Evolutionary conservation across 2,329 filamentous ascomycete genomes (phyloP).

Genomic region (Didymella sp.): DNA sequence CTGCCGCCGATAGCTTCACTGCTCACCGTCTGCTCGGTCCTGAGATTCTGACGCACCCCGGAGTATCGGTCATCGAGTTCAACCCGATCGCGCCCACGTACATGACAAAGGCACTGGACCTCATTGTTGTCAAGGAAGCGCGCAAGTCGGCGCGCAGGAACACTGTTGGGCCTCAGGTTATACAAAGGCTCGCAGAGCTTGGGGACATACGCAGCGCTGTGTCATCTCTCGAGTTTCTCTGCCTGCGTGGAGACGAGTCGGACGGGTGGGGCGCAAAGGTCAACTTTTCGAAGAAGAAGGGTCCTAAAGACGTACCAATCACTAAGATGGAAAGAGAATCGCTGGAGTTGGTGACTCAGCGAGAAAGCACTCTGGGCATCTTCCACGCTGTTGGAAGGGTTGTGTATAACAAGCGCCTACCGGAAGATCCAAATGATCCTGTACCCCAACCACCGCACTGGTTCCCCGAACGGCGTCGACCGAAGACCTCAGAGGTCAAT

Average conservation of each 20-base stretch:
- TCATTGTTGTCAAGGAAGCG: conserved; percentile 85
- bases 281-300: conserved; percentile 65
- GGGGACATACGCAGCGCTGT: conserved; percentile 94
- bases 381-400: conserved; percentile 97
- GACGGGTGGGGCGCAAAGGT: conserved; percentile 84
- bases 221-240: conserved; percentile 90
- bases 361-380: conserved; percentile 88
- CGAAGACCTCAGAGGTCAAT: conserved; percentile 54
- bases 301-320: conserved; percentile 64
- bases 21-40: conserved; percentile 88
- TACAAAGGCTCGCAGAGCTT: conserved; percentile 81
- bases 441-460: conserved; percentile 55
- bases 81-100: conserved; percentile 89
- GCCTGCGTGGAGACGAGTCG: conserved; percentile 77
- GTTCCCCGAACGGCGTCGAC: conserved; percentile 54
- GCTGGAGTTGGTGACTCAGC: conserved; percentile 79
- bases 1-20: conserved; percentile 89
- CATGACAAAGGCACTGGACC: conserved; percentile 81
- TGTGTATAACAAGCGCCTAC: conserved; percentile 89
- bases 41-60: conserved; percentile 81
- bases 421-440: conserved; percentile 44
- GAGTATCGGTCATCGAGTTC: conserved; percentile 84
- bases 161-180: conserved; percentile 78
- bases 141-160: conserved; percentile 75
- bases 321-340: conserved; percentile 82